Evolutionary conservation across 495 filamentous ascomycete species (phyloP).

Genomic region (Aspergillus sclerotioniger): DNA sequence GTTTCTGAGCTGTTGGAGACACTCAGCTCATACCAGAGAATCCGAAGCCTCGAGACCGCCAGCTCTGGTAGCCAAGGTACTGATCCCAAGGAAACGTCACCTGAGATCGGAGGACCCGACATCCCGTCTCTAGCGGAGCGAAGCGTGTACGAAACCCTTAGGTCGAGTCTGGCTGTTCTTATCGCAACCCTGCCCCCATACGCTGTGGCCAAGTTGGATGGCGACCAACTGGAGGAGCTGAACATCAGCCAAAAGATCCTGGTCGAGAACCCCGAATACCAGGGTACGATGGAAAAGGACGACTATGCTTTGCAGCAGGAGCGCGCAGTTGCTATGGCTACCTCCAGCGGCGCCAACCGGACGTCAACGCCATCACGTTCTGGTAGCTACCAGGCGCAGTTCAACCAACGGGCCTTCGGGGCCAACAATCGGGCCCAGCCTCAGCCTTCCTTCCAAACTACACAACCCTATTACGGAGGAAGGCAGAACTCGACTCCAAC

Average conservation of each 20-base stretch:
- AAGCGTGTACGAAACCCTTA: constrained; percentile 70
- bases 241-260: constrained; percentile 81
- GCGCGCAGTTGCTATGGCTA: constrained; percentile 31
- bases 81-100: constrained; percentile 37
- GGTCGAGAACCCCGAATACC: constrained; percentile 66
- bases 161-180: constrained; percentile 67
- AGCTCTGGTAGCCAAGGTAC: constrained; percentile 36
- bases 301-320: constrained; percentile 51
- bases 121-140: constrained; percentile 63
- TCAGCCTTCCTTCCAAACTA: constrained; percentile 33
- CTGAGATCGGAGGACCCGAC: constrained; percentile 42
- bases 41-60: constrained; percentile 62
- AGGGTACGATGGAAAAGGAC: constrained; percentile 85
- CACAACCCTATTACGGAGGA: constrained; percentile 40
- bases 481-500: constrained; percentile 38
- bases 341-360: constrained; percentile 27
- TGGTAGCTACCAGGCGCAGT: constrained; percentile 32
- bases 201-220: constrained; percentile 80
- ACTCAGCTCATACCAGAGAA: constrained; percentile 80
- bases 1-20: constrained; percentile 84
- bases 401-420: constrained; percentile 36
- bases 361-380: constrained; percentile 36
- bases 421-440: constrained; percentile 33
- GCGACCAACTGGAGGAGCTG: constrained; percentile 76
- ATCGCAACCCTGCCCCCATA: constrained; percentile 78